Base-by-base conservation (phyloP, 345 rosid species). In the Carallia pectinifolia region DNA sequence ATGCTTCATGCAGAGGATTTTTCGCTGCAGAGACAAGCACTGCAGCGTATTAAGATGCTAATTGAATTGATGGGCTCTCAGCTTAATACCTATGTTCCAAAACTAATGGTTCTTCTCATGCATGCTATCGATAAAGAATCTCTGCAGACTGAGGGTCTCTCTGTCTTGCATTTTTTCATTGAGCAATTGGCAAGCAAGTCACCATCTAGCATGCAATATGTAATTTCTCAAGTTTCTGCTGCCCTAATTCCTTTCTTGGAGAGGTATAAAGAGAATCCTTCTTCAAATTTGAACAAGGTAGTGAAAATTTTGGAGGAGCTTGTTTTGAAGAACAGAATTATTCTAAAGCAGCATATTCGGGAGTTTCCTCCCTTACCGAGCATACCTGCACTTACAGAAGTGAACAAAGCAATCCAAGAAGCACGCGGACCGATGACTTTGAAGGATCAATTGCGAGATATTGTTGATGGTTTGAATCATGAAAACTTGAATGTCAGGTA, bases 401-500 rank as follows among this genome's bases (percentile, higher is more conserved):
- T 94, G 81, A 94, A 94, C 79, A 81, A 74, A 73, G 96, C 96
- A 71, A 91, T 94, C 78, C 89, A 90, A 79, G 95, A 91, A 81
- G 97, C 97, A 38, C 97, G 95, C 34, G 97, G 98, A 67, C 73
- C 79, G 72, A 82, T 91, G 90, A 88, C 87, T 67, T 72, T 91
- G 76, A 91, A 87, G 85, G 97, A 91, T 85, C 97, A 94, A 63
- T 76, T 94, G 72, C 81, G 89, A 66, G 88, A 87, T 77, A 80
- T 85, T 75, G 86, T 86, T 76, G 84, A 80, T 74, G 93, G 98
- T 80, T 74, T 94, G 83, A 86, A 86, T 69, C 95, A 94, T 78
- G 98, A 91, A 81, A 91, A 91, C 81, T 74, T 94, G 92, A 94
- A 94, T 84, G 98, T 94, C 62, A 90, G 97, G 73, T 94, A 94